Conservation (phyloP, 2,329 filamentous ascomycete genomes). For the Pyrenophora seminiperda region DNA sequence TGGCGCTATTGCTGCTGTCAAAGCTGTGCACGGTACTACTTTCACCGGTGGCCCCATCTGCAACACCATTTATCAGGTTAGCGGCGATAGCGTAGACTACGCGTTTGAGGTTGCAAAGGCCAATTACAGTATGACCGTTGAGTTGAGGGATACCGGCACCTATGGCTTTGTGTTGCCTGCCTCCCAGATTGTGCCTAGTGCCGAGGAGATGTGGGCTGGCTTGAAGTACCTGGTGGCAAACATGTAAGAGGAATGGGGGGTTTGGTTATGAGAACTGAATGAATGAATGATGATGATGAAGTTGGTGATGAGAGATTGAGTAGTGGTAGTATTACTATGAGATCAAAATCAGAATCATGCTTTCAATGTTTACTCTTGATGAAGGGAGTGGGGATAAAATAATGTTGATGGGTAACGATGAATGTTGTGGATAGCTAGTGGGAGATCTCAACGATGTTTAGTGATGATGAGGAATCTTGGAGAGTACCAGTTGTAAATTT, state of each 20-base stretch:
- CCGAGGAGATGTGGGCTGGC: conserved; percentile 55
- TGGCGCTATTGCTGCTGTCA: conserved; percentile 59
- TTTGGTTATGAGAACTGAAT: no score
- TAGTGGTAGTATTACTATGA: no score
- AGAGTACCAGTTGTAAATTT: no score
- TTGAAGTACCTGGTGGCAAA: conserved; percentile 31
- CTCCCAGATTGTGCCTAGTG: conserved; percentile 55
- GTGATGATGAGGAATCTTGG: no score
- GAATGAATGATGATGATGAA: neutral
- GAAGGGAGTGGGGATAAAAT: no score
- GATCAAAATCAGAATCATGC: no score
- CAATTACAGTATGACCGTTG: conserved; percentile 55
- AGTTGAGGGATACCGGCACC: conserved; percentile 56
- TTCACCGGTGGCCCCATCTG: conserved; percentile 59
- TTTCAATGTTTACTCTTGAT: no score
- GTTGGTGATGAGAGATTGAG: no score
- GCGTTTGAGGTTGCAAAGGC: conserved; percentile 50
- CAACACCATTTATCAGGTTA: conserved; percentile 65
- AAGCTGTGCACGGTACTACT: conserved; percentile 57
- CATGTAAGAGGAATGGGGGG: conserved; percentile 1
- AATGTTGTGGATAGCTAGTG: no score
- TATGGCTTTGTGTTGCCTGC: conserved; percentile 58
- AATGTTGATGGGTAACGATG: no score
- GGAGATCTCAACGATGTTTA: no score
- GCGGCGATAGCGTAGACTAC: conserved; percentile 54